These are phyloP conservation scores for Entrophospora sp. DNA, from an alignment of 192 early-diverging fungal species.

Conservation along the genomic window DNA sequence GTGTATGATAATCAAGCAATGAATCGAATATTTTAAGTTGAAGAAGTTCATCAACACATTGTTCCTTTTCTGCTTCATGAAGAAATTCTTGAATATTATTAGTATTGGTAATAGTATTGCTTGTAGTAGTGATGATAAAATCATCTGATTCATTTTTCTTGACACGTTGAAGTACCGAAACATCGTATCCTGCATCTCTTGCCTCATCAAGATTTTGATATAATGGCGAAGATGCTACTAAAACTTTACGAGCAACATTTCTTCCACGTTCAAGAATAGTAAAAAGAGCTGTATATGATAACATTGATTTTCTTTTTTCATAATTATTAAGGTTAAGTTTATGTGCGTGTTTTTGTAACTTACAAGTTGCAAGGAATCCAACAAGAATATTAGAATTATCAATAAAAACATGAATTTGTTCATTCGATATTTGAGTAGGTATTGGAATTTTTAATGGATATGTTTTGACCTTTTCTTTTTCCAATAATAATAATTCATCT, in stretches of 20 bases:
- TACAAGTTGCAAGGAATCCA: slow-evolving; percentile 29
- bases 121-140: slow-evolving; percentile 6
- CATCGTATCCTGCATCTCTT: slow-evolving; percentile 25
- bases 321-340: background rate
- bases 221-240: slow-evolving; percentile 36
- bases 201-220: slow-evolving; percentile 33
- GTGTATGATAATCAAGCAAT: slow-evolving; percentile 29
- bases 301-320: slow-evolving; percentile 16
- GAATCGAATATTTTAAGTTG: slow-evolving; percentile 41
- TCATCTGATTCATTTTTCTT: slow-evolving; percentile 24
- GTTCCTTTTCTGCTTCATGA: slow-evolving; percentile 22
- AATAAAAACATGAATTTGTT: slow-evolving; percentile 29
- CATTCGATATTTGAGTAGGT: slow-evolving; percentile 12
- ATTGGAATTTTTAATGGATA: background rate
- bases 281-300: slow-evolving; percentile 30
- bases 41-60: slow-evolving; percentile 38
- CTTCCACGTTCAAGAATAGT: slow-evolving; percentile 25
- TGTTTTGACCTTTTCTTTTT: background rate
- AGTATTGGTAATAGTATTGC: background rate
- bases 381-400: slow-evolving; percentile 40
- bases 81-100: background rate
- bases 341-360: background rate
- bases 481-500: background rate
- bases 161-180: slow-evolving; percentile 30
- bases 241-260: slow-evolving; percentile 22